Evolutionary conservation across 805 yeast species (phyloP), one percentile per base, ranked within the genome.

Genomic region (Osmozyma mogii): DNA sequence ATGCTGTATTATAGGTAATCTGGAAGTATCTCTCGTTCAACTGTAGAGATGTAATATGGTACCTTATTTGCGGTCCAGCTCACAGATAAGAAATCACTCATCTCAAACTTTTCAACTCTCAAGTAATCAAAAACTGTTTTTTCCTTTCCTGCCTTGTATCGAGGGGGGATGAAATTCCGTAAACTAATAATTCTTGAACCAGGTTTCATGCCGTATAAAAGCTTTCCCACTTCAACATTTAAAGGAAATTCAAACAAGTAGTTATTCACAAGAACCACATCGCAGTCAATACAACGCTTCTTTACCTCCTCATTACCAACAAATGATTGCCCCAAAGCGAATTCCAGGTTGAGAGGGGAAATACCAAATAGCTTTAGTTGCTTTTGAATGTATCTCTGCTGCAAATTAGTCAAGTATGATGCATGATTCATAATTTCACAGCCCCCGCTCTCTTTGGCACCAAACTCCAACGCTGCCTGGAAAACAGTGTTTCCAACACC

Each of bases 401-500:
- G 96, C 13, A 58, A 38, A 23, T 62, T 65, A 1, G 89, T 80
- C 28, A 87, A 59, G 5, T 63, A 59, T 8, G 88, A 79, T 0
- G 96, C 94, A 41, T 78, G 78, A 11, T 70, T 71, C 94, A 87
- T 87, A 27, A 88, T 71, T 50, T 88, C 96, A 54, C 89, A 84
- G 1, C 96, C 96, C 46, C 83, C 84, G 52, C 94, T 78, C 10
- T 49, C 41, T 30, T 65, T 65, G 36, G 87, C 81, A 2, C 95
- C 95, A 49, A 72, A 75, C 45, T 87, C 95, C 20, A 88, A 53
- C 0, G 95, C 85, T 0, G 95, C 94, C 51, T 87, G 96, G 24
- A 87, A 68, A 0, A 82, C 79, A 34, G 95, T 84, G 49, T 88
- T 88, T 0, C 96, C 96, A 10, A 88, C 96, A 10, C 96, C 96